Percentiles rank a stretch among this genome's conserved stretches.
phyloP scores from a whole-genome alignment of 495 filamentous ascomycete species.

The Aspergillus sclerotiicarbonarius region DNA sequence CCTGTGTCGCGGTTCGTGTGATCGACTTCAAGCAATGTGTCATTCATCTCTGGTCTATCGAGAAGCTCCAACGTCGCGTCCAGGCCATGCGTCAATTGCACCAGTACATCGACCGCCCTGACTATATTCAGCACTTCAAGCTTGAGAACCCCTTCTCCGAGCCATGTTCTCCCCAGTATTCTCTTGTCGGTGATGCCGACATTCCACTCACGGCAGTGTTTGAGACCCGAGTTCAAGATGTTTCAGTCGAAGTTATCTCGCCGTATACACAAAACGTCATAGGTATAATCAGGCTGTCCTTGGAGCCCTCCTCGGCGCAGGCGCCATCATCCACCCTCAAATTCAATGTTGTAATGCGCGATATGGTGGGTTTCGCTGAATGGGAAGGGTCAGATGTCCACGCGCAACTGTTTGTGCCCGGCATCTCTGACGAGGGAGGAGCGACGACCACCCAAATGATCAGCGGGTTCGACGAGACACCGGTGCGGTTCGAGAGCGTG shows the following conservation, averaged over 20 bases:
- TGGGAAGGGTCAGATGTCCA: slow-evolving; percentile 94
- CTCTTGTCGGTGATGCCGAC: slow-evolving; percentile 89
- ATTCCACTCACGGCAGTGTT: slow-evolving; percentile 93
- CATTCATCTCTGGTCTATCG: slow-evolving; percentile 89
- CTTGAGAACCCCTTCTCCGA: slow-evolving; percentile 79
- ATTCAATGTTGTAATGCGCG: slow-evolving; percentile 98
- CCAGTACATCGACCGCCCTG: slow-evolving; percentile 91
- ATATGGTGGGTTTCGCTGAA: slow-evolving; percentile 94
- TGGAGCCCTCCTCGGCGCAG: slow-evolving; percentile 92
- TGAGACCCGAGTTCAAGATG: slow-evolving; percentile 92
- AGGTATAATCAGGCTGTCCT: slow-evolving; percentile 82
- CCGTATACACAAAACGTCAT: slow-evolving; percentile 89
- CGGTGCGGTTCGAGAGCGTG: slow-evolving; percentile 92
- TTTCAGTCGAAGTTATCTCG: slow-evolving; percentile 81
- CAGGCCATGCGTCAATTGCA: slow-evolving; percentile 93
- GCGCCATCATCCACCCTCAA: slow-evolving; percentile 90
- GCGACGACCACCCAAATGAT: slow-evolving; percentile 94
- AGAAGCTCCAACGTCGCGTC: slow-evolving; percentile 85
- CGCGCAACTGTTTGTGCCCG: slow-evolving; percentile 91
- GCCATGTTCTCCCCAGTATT: slow-evolving; percentile 84
- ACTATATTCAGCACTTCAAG: slow-evolving; percentile 73
- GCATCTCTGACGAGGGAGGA: slow-evolving; percentile 87
- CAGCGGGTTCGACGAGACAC: slow-evolving; percentile 89
- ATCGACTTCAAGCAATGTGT: slow-evolving; percentile 87
- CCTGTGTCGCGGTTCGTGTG: slow-evolving; percentile 86